These are phyloP conservation scores for Galerina marginata DNA, from an alignment of 768 basidiomycete species.

Conservation along the genomic window DNA sequence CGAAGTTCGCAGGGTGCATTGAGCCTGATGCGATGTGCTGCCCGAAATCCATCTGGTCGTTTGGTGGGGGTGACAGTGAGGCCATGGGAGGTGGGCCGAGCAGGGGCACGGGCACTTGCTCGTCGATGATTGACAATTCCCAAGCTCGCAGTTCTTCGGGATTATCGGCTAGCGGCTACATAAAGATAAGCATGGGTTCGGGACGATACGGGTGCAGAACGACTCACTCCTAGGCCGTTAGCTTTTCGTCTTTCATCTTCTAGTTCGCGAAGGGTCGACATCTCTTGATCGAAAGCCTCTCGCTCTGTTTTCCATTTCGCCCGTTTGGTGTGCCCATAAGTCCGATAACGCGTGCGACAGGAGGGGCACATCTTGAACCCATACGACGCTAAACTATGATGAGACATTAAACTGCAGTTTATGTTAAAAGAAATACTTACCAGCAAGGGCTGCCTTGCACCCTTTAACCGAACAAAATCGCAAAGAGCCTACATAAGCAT, in stretches of 20 bases:
- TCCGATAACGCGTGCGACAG: slow-evolving; percentile 55
- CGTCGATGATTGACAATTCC: slow-evolving; percentile 41
- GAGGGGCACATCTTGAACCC: slow-evolving; percentile 50
- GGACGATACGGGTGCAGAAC: neutral
- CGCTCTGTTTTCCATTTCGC: slow-evolving; percentile 57
- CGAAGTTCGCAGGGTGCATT: neutral
- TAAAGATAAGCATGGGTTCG: neutral
- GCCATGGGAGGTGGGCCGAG: neutral
- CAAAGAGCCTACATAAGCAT: slow-evolving; percentile 10
- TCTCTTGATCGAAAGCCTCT: slow-evolving; percentile 44
- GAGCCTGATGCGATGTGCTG: neutral
- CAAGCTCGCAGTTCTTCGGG: slow-evolving; percentile 41
- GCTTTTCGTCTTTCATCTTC: slow-evolving; percentile 41
- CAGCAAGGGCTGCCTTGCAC: slow-evolving; percentile 51
- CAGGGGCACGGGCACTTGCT: slow-evolving; percentile 29
- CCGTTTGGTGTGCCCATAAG: slow-evolving; percentile 60
- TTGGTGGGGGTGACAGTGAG: neutral
- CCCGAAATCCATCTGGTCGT: neutral
- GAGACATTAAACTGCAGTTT: slow-evolving; percentile 17
- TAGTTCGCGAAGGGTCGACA: slow-evolving; percentile 38
- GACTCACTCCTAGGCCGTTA: slow-evolving; percentile 42
- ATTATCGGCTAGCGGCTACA: slow-evolving; percentile 39
- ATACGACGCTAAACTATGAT: slow-evolving; percentile 19
- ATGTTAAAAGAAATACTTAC: slow-evolving; percentile 28
- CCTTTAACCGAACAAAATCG: slow-evolving; percentile 61